Percentiles rank a stretch among this genome's conserved stretches.
Conservation (phyloP, 2,329 filamentous ascomycete species). For the Aspergillus melleus region DNA sequence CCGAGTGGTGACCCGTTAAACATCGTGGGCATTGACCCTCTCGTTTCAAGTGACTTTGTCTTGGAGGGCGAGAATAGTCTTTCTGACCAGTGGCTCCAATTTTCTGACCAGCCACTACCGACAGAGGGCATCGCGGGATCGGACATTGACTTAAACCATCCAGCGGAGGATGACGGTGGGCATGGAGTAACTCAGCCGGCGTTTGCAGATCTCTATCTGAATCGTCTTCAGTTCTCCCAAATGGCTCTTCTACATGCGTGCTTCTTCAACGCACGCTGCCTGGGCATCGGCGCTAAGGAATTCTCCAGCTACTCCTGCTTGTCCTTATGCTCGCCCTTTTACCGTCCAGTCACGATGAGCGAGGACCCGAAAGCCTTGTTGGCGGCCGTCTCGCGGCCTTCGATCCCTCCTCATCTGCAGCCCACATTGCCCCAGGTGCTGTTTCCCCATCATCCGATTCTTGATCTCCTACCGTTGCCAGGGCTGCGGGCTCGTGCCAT, state of each 20-base stretch:
- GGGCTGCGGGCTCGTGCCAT: conserved; percentile 34
- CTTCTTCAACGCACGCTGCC: conserved; percentile 10
- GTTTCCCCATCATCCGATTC: conserved; percentile 37
- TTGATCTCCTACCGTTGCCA: conserved; percentile 41
- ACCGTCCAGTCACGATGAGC: conserved; percentile 15
- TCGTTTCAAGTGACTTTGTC: no score
- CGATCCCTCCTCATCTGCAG: conserved; percentile 33
- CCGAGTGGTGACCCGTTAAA: no score
- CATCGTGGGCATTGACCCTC: no score
- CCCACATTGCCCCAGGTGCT: conserved; percentile 42
- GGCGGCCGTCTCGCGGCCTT: conserved; percentile 15
- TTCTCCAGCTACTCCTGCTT: conserved; percentile 10
- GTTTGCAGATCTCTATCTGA: neutral
- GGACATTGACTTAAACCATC: neutral
- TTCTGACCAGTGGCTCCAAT: no score
- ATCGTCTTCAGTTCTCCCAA: conserved; percentile 2
- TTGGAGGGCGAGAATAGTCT: no score
- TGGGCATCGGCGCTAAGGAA: conserved; percentile 9
- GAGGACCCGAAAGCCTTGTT: conserved; percentile 25
- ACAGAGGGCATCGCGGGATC: neutral
- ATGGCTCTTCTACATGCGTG: conserved; percentile 4
- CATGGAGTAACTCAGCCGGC: neutral
- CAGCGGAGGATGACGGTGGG: no score
- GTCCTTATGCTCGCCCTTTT: conserved; percentile 37
- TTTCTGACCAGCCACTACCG: neutral